Evolutionary conservation across 257 asterid species (phyloP), one percentile per base, ranked within the genome.

Genomic region (Solanum raphanifolium): DNA sequence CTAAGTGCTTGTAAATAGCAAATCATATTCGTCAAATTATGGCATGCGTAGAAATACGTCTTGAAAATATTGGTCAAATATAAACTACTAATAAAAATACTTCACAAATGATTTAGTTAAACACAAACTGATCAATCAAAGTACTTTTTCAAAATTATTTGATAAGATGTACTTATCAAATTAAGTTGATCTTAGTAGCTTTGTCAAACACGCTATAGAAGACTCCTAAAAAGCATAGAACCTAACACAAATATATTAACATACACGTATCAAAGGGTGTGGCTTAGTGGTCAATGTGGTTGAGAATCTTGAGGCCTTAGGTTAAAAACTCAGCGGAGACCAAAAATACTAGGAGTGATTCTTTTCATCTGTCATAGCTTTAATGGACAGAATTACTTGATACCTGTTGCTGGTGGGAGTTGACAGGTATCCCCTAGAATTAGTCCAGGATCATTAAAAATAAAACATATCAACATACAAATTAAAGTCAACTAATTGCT

Each of bases 341-440:
- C 9, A 52, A 2, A 52, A 52, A 2, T 52, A 6, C 1, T 52
- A 52, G 9, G 52, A 16, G 9, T 52, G 23, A 16, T 52, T 52
- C 9, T 52, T 52, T 16, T 0, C 23, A 52, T 52, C 4, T 52
- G 4, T 52, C 9, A 2, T 52, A 52, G 3, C 9, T 0, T 52
- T 52, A 18, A 52, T 52, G 23, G 4, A 52, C 9, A 52, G 0
- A 52, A 7, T 52, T 16, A 52, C 62, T 6, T 52, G 10, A 1
- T 52, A 52, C 1, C 0, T 6, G 1, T 52, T 52, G 62, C 1
- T 52, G 9, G 21, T 52, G 10, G 1, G 1, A 52, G n/a, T 3
- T 52, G 23, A 0, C 1, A 48, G 3, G 0, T 48, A 48, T 48
- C 60, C 3, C 23, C 9, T 48, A 3, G 3, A 48, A 48, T 16